A percentile compares a stretch with the other conserved stretches of the same genome.
Conservation (phyloP, 805 yeast species). For the Metschnikowia bowlesiae region DNA sequence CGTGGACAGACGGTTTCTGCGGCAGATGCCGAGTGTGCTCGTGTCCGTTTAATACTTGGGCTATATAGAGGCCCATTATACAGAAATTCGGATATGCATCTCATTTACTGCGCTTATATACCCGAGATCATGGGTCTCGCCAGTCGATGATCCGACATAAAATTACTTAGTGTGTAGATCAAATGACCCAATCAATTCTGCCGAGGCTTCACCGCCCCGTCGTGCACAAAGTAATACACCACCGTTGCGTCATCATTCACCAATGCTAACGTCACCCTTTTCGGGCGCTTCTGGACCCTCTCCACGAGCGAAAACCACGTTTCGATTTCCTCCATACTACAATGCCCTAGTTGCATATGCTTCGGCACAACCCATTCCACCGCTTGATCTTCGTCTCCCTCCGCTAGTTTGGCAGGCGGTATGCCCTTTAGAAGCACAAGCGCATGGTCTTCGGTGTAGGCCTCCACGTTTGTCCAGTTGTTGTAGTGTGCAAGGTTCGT, state of each 20-base stretch:
- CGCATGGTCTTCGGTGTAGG: conserved; percentile 7
- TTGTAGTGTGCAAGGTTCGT: conserved; percentile 42
- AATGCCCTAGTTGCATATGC: conserved; percentile 13
- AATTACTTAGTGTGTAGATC: background rate
- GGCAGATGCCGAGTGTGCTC: background rate
- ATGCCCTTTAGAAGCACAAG: conserved; percentile 24
- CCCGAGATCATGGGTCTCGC: background rate
- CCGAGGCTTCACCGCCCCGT: conserved; percentile 62
- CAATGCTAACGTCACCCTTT: conserved; percentile 49
- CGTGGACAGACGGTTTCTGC: background rate
- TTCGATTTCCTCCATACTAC: conserved; percentile 38
- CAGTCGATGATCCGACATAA: background rate
- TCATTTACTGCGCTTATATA: background rate
- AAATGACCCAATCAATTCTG: conserved; percentile 33
- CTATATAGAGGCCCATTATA: background rate
- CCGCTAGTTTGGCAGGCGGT: conserved; percentile 28
- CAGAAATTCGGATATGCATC: background rate
- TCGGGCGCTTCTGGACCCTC: conserved; percentile 27
- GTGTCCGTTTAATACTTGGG: background rate
- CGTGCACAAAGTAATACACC: conserved; percentile 64
- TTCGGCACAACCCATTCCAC: conserved; percentile 44
- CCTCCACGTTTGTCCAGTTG: conserved; percentile 39
- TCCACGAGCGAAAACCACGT: conserved; percentile 33
- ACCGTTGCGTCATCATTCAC: conserved; percentile 64
- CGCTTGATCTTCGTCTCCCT: conserved; percentile 16